Conservation (phyloP, 352 stramenopile species). For the Pythium rhizo-oryzae region DNA sequence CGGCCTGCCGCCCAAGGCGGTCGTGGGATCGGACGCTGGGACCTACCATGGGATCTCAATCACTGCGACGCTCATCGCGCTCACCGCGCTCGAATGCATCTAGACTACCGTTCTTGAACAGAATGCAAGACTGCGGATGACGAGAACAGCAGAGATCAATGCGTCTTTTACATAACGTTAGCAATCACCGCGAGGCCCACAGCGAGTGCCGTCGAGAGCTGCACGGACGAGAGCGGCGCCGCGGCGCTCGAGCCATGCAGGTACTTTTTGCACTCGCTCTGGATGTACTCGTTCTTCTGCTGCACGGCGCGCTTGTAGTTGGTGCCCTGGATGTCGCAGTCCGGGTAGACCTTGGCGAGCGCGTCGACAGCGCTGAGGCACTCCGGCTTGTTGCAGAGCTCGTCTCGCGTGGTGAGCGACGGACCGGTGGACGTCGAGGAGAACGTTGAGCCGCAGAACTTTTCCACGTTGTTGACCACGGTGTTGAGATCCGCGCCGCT, state of each 20-base stretch:
- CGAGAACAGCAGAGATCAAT: no score
- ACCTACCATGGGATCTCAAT: no score
- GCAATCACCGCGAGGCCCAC: not conserved
- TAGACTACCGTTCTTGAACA: not conserved
- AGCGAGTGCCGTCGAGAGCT: no score
- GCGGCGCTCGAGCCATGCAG: not conserved
- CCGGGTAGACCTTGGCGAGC: not conserved
- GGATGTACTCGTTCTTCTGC: not conserved
- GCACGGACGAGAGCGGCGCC: not conserved
- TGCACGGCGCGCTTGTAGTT: not conserved
- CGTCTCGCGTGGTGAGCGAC: not conserved
- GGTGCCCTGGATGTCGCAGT: not conserved
- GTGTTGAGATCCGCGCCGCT: not conserved
- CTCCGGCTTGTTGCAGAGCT: not conserved
- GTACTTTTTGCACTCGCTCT: slow-evolving; percentile 4
- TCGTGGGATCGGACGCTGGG: not conserved
- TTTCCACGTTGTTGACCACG: not conserved
- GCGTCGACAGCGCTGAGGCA: not conserved
- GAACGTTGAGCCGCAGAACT: not conserved
- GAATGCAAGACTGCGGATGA: no score
- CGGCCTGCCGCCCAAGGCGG: not conserved
- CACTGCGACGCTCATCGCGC: no score
- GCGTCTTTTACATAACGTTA: not conserved
- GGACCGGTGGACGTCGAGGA: not conserved
- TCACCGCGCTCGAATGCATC: no score